phyloP scores from a whole-genome alignment of 73 alveolate species.

The Paraurostyla sp. region DNA sequence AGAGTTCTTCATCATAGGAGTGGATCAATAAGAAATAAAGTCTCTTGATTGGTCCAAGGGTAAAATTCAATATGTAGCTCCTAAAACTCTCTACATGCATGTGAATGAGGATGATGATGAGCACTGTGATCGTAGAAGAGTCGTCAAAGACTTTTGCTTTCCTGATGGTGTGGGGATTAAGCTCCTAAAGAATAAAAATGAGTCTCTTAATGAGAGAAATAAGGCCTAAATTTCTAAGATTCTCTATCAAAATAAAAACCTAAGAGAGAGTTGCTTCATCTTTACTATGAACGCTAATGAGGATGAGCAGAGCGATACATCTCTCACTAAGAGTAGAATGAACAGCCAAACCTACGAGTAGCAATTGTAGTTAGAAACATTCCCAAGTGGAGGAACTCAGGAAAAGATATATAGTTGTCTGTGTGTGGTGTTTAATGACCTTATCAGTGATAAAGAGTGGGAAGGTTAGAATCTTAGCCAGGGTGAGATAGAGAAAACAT shows the following conservation, averaged over 20 bases:
- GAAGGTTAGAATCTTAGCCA: neutral
- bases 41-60: neutral
- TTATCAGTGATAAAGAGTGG: neutral
- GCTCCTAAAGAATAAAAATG: neutral
- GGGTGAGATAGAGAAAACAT: neutral
- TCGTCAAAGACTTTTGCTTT: slow-evolving; percentile 59
- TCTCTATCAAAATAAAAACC: slow-evolving; percentile 8
- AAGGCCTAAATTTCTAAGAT: neutral
- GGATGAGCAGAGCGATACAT: slow-evolving; percentile 9
- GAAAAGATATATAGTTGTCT: slow-evolving; percentile 35
- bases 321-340: slow-evolving; percentile 2
- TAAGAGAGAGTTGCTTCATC: slow-evolving; percentile 42
- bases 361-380: slow-evolving; percentile 40
- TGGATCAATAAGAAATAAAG: slow-evolving; percentile 13
- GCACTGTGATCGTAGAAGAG: slow-evolving; percentile 51
- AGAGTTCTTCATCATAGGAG: slow-evolving; percentile 59
- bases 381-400: slow-evolving; percentile 20
- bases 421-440: slow-evolving; percentile 43
- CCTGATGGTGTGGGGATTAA: slow-evolving; percentile 60
- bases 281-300: slow-evolving; percentile 54
- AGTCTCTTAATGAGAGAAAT: neutral
- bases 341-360: slow-evolving; percentile 3
- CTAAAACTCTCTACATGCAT: slow-evolving; percentile 54
- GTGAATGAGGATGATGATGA: slow-evolving; percentile 3
- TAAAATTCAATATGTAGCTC: neutral